Percentiles rank a stretch among this genome's conserved stretches.
These are phyloP conservation scores for Sherardia arvensis DNA, from an alignment of 257 asterid genomes.

Conservation along the genomic window DNA sequence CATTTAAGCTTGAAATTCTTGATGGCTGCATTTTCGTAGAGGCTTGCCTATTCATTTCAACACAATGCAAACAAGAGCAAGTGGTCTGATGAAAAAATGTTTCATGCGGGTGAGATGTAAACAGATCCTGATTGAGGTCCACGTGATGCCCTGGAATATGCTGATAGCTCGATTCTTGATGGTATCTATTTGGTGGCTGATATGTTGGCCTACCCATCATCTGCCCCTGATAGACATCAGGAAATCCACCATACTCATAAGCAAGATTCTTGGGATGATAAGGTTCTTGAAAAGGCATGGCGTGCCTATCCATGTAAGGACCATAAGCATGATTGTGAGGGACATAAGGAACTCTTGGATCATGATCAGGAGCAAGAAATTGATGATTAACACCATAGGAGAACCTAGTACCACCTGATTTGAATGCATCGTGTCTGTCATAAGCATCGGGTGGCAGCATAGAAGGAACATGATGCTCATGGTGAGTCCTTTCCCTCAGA, in stretches of 20 bases:
- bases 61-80: constrained; percentile 75
- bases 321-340: constrained; percentile 22
- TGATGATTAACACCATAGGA: constrained; percentile 33
- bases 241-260: constrained; percentile 30
- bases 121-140: constrained; percentile 38
- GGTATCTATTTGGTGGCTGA: constrained; percentile 33
- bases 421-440: constrained; percentile 29
- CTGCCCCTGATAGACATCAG: constrained; percentile 37
- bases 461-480: constrained; percentile 25
- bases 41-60: constrained; percentile 40
- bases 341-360: constrained; percentile 30
- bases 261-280: constrained; percentile 37
- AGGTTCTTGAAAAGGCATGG: constrained; percentile 32
- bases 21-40: constrained; percentile 44
- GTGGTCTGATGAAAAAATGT: constrained; percentile 61
- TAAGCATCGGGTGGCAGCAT: constrained; percentile 37
- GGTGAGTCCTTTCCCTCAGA: constrained; percentile 35
- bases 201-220: constrained; percentile 36
- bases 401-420: constrained; percentile 29
- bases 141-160: constrained; percentile 38
- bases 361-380: constrained; percentile 27
- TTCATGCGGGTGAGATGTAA: constrained; percentile 55
- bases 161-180: constrained; percentile 37
- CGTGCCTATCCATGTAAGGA: constrained; percentile 36
- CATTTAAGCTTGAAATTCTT: constrained; percentile 29